These are phyloP conservation scores for Penicillium lagena DNA, from an alignment of 495 filamentous ascomycete species.

Conservation along the genomic window DNA sequence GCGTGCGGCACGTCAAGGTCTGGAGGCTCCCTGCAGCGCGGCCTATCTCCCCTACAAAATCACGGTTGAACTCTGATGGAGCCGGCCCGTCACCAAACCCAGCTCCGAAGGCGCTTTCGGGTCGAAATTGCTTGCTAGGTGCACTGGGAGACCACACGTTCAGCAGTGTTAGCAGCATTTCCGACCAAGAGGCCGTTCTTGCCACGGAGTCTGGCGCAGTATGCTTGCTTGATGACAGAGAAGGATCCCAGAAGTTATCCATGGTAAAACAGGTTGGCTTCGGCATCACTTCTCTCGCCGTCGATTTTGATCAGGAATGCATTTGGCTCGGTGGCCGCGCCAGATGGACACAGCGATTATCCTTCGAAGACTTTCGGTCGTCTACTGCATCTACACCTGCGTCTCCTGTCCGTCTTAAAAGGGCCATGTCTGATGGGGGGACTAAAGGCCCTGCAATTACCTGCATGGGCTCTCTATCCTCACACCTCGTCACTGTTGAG, in stretches of 20 bases:
- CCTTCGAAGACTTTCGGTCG: slow-evolving; percentile 30
- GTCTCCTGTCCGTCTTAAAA: slow-evolving; percentile 18
- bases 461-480: slow-evolving; percentile 64
- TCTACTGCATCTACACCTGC: slow-evolving; percentile 13
- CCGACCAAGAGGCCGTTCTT: slow-evolving; percentile 47
- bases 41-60: slow-evolving; percentile 41
- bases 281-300: slow-evolving; percentile 43
- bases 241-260: slow-evolving; percentile 59
- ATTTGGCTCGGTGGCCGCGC: slow-evolving; percentile 53
- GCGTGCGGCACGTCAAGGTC: slow-evolving; percentile 87
- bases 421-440: slow-evolving; percentile 15
- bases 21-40: slow-evolving; percentile 71
- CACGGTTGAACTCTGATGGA: slow-evolving; percentile 36
- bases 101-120: slow-evolving; percentile 50
- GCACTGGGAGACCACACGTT: slow-evolving; percentile 74
- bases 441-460: slow-evolving; percentile 33
- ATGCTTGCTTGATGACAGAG: slow-evolving; percentile 64
- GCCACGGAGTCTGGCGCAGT: slow-evolving; percentile 43
- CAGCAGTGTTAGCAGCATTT: slow-evolving; percentile 67
- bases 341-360: slow-evolving; percentile 30
- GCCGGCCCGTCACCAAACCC: slow-evolving; percentile 30
- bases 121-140: slow-evolving; percentile 52
- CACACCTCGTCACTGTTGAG: slow-evolving; percentile 71
- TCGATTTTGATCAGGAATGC: slow-evolving; percentile 43
- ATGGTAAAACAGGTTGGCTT: slow-evolving; percentile 29